These are phyloP conservation scores for Fusarium nelsonii DNA, from an alignment of 2,329 filamentous ascomycete species.

Conservation along the genomic window DNA sequence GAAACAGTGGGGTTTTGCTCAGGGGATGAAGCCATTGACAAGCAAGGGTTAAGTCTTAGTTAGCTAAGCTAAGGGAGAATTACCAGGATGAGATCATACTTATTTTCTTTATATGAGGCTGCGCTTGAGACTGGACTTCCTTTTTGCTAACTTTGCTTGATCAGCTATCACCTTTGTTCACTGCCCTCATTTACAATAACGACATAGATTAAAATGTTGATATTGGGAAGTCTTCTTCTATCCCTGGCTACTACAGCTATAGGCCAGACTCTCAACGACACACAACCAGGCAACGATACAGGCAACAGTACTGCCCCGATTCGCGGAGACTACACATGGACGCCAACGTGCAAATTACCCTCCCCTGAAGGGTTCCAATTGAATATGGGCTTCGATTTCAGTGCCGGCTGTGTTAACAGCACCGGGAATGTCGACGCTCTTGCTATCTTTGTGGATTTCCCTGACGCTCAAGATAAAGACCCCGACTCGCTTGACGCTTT, in stretches of 20 bases:
- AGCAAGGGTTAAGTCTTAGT: neutral
- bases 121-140: too few relatives aligned
- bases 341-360: neutral
- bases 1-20: neutral
- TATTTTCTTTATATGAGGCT: too few relatives aligned
- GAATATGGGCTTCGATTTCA: neutral
- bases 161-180: neutral
- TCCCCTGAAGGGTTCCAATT: neutral
- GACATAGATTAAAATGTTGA: neutral
- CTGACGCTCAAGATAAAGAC: neutral
- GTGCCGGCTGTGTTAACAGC: neutral
- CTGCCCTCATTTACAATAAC: rapidly evolving
- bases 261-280: neutral
- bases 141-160: neutral
- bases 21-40: too few relatives aligned
- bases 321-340: neutral
- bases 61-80: too few relatives aligned
- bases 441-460: neutral
- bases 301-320: neutral
- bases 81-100: too few relatives aligned
- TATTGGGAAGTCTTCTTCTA: neutral
- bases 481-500: neutral
- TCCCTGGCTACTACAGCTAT: neutral
- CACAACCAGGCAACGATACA: neutral
- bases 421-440: neutral